A percentile compares a stretch with the other conserved stretches of the same genome.
phyloP scores from a whole-genome alignment of 352 stramenopile genomes.

The Phytophthora crassamura region DNA sequence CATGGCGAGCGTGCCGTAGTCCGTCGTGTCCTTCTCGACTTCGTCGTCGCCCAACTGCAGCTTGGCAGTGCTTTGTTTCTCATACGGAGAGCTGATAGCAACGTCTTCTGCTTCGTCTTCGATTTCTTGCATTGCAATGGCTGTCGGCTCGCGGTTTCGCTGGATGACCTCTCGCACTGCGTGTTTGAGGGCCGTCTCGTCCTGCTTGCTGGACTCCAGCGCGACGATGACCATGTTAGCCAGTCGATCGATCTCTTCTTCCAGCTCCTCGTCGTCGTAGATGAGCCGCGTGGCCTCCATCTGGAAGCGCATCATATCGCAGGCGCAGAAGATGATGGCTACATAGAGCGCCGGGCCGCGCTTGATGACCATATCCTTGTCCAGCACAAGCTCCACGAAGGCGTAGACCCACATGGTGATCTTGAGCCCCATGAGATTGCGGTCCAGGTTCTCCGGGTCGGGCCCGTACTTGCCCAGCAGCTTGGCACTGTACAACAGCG shows the following conservation, averaged over 20 bases:
- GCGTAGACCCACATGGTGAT: slow-evolving; percentile 55
- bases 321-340: slow-evolving; percentile 56
- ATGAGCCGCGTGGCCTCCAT: slow-evolving; percentile 63
- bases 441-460: slow-evolving; percentile 53
- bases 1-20: slow-evolving; percentile 30
- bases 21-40: slow-evolving; percentile 14
- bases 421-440: slow-evolving; percentile 57
- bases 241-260: slow-evolving; percentile 52
- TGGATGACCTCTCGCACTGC: slow-evolving; percentile 41
- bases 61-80: slow-evolving; percentile 3
- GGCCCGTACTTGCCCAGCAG: slow-evolving; percentile 47
- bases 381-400: slow-evolving; percentile 51
- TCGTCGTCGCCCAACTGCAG: not conserved
- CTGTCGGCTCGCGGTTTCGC: slow-evolving; percentile 23
- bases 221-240: slow-evolving; percentile 45
- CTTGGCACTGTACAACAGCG: slow-evolving; percentile 46
- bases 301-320: slow-evolving; percentile 62
- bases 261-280: slow-evolving; percentile 53
- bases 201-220: slow-evolving; percentile 33
- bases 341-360: slow-evolving; percentile 54
- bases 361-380: slow-evolving; percentile 66
- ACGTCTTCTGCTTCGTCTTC: not conserved
- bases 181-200: slow-evolving; percentile 47
- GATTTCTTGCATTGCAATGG: slow-evolving; percentile 7
- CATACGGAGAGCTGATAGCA: slow-evolving; percentile 10